phyloP scores from a whole-genome alignment of 192 early-diverging fungal species.

The Umbelopsis sp. region DNA sequence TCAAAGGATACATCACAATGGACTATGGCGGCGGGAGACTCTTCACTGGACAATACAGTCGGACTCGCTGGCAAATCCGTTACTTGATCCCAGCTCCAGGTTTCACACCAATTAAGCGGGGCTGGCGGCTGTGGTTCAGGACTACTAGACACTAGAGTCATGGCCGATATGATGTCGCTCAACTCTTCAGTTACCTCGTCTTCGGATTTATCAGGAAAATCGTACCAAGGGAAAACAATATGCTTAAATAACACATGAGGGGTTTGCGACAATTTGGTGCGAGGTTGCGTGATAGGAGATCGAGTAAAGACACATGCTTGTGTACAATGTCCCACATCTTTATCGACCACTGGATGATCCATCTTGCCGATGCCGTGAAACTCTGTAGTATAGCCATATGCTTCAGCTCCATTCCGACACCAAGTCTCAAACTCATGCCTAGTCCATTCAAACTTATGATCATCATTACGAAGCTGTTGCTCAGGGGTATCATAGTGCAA shows the following conservation, averaged over 20 bases:
- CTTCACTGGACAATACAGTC: neutral
- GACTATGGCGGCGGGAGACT: neutral
- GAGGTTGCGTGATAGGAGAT: neutral
- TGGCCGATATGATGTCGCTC: conserved; percentile 34
- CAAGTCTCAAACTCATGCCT: conserved; percentile 79
- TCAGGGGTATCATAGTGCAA: conserved; percentile 73
- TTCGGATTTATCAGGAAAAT: conserved; percentile 36
- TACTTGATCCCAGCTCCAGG: neutral
- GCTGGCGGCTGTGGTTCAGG: neutral
- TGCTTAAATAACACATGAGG: conserved; percentile 40
- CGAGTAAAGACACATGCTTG: conserved; percentile 73
- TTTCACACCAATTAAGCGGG: neutral
- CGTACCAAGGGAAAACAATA: conserved; percentile 58
- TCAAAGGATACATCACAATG: conserved; percentile 19
- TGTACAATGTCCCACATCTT: conserved; percentile 62
- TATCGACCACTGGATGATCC: conserved; percentile 41
- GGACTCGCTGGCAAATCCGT: neutral
- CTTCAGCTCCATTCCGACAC: conserved; percentile 53
- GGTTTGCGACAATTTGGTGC: neutral
- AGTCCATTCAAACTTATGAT: conserved; percentile 98
- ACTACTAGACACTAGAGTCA: conserved; percentile 5
- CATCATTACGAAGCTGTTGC: conserved; percentile 70
- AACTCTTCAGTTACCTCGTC: conserved; percentile 42
- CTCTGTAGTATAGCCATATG: conserved; percentile 67
- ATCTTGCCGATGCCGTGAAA: conserved; percentile 68